phyloP scores from a whole-genome alignment of 1,139 yeast genomes.

The Torulaspora globosa region DNA sequence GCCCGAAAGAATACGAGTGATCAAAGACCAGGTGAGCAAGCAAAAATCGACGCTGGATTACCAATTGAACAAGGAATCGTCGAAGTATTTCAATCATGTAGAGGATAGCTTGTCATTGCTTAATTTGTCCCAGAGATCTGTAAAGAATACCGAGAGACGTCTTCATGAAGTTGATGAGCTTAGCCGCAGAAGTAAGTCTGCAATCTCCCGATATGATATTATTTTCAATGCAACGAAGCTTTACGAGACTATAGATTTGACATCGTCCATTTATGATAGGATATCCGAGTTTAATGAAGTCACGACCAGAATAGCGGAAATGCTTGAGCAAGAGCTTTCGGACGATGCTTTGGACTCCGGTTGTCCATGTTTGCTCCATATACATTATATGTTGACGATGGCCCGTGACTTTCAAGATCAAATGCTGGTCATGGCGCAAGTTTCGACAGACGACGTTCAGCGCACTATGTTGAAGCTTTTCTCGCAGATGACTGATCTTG shows the following conservation, averaged over 20 bases:
- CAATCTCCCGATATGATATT: slow-evolving; percentile 54
- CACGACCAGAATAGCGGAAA: slow-evolving; percentile 46
- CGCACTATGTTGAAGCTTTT: slow-evolving; percentile 63
- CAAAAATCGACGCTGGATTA: slow-evolving; percentile 73
- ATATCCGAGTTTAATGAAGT: slow-evolving; percentile 55
- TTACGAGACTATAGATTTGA: slow-evolving; percentile 69
- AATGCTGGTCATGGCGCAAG: slow-evolving; percentile 50
- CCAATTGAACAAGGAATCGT: slow-evolving; percentile 60
- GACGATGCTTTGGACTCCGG: slow-evolving; percentile 51
- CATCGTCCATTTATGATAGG: slow-evolving; percentile 60
- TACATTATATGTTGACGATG: slow-evolving; percentile 67
- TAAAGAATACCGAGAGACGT: slow-evolving; percentile 50
- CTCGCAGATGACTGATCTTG: slow-evolving; percentile 42
- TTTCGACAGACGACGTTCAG: slow-evolving; percentile 64
- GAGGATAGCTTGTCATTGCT: slow-evolving; percentile 30
- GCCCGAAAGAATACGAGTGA: slow-evolving; percentile 28
- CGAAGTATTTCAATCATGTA: slow-evolving; percentile 27
- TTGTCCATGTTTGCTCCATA: slow-evolving; percentile 55
- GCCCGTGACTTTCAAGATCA: slow-evolving; percentile 79
- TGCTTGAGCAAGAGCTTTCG: slow-evolving; percentile 54
- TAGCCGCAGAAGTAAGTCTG: slow-evolving; percentile 50
- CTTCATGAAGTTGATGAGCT: slow-evolving; percentile 57
- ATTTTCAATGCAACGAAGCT: slow-evolving; percentile 60
- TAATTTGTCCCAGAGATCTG: slow-evolving; percentile 37
- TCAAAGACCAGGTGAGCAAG: slow-evolving; percentile 54